Evolutionary conservation across 805 yeast species (phyloP), one percentile per base, ranked within the genome.

Genomic region (Jamesozyma spencerorum): DNA sequence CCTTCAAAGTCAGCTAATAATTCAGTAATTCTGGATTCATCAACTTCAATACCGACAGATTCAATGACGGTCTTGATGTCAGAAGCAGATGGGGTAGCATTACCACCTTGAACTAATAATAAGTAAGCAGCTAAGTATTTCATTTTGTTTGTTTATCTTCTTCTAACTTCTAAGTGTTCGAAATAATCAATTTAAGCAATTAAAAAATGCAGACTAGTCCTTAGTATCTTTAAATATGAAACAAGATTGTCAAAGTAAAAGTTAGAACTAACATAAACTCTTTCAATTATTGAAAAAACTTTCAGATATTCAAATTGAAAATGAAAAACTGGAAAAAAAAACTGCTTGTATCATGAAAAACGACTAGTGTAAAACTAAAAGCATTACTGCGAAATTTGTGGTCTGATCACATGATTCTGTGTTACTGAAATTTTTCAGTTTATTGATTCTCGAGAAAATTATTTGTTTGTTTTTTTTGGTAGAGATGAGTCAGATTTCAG

Each of bases 81-180:
- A 54, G 80, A 72, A 57, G 83, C 84, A 51, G 88, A 69, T 70
- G 94, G 92, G 59, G 84, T 52, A 63, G 83, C 68, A 74, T 79
- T 81, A 72, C 90, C 92, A 71, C 88, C 86, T 72, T 83, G 84
- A 64, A 72, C 81, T 69, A 84, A 81, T 72, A 84, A 79, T 71
- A 84, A 81, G 77, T 84, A 84, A 73, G 94, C 90, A 73, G 94
- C 94, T 74, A 84, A 75, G 81, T 84, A 84, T 74, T 82, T 84
- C 92, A 84, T 39, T 39, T 34, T 29, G n/a, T n/a, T n/a, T n/a
- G 6, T 26, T 77, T 72, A 31, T 31, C 34, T 58, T 44, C 20
- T 34, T 34, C 27, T 40, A 30, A 24, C 36, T 49, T 41, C 45
- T 41, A 38, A 34, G 37, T 45, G 34, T 39, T 40, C 54, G 60